Percentiles rank a stretch among this genome's conserved stretches.
These are phyloP conservation scores for Scedosporium dehoogii DNA, from an alignment of 2,329 filamentous ascomycete species.

Conservation along the genomic window DNA sequence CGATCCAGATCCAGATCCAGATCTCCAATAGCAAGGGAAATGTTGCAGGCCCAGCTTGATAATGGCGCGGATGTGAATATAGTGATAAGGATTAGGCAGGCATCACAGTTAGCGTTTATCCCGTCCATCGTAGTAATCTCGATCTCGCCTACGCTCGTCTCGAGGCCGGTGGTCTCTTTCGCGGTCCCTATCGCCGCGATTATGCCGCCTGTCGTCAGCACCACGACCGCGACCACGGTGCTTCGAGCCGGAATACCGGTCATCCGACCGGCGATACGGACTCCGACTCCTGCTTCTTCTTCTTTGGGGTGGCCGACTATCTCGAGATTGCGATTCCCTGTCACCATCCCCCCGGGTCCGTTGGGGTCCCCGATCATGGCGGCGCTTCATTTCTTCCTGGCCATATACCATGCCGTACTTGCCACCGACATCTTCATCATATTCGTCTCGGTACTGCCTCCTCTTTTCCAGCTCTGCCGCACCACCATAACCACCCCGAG, in stretches of 20 bases:
- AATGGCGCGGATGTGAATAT: background rate
- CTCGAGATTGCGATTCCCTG: constrained; percentile 12
- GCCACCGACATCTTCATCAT: constrained; percentile 24
- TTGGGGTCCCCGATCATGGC: constrained; percentile 28
- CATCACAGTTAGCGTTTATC: background rate
- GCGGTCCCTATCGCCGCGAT: constrained; percentile 18
- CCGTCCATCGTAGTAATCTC: constrained; percentile 11
- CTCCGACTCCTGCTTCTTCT: constrained; percentile 16
- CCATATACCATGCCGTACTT: constrained; percentile 74
- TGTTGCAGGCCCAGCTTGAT: too few relatives aligned
- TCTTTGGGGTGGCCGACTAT: background rate
- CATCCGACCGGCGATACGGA: constrained; percentile 11
- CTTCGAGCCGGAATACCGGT: background rate
- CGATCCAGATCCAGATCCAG: background rate
- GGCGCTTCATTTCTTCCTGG: constrained; percentile 53
- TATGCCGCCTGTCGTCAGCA: constrained; percentile 17
- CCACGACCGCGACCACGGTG: constrained; percentile 3
- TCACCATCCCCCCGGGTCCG: constrained; percentile 17
- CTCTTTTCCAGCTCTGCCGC: constrained; percentile 82
- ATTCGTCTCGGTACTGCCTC: constrained; percentile 73
- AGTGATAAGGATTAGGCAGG: too few relatives aligned
- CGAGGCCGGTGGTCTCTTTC: constrained; percentile 22
- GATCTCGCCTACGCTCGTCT: constrained; percentile 13
- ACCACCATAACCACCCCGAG: constrained; percentile 77
- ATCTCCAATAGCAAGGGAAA: background rate